These are phyloP conservation scores for Albizia julibrissin DNA, from an alignment of 306 rosid genomes.

Conservation along the genomic window DNA sequence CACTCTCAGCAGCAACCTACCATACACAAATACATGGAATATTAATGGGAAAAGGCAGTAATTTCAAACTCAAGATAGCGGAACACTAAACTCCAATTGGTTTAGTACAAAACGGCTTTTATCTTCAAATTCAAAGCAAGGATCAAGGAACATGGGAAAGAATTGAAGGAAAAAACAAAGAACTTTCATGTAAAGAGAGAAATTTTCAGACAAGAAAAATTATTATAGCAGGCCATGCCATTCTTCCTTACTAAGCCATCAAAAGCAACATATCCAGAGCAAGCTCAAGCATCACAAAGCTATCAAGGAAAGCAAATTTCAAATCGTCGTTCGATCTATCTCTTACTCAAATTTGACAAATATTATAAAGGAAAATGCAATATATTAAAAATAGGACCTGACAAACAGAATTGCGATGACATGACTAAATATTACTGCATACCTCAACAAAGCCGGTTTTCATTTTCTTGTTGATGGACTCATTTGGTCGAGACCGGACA, in stretches of 20 bases:
- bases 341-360: neutral
- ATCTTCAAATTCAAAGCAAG: slow-evolving; percentile 7
- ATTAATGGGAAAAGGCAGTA: neutral
- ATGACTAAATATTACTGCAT: neutral
- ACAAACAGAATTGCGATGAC: neutral
- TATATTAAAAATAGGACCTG: neutral
- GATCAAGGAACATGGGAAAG: slow-evolving; percentile 16
- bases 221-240: neutral
- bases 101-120: neutral
- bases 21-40: slow-evolving; percentile 24
- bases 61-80: neutral
- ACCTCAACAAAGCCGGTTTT: slow-evolving; percentile 89
- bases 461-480: slow-evolving; percentile 80
- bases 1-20: slow-evolving; percentile 82
- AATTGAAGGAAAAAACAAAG: slow-evolving; percentile 5
- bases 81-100: neutral
- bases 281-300: neutral
- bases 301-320: neutral
- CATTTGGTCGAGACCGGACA: slow-evolving; percentile 76
- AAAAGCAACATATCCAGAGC: neutral
- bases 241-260: neutral
- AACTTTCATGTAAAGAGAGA: slow-evolving; percentile 3
- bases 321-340: neutral
- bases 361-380: neutral
- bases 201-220: neutral